Evolutionary conservation across 257 asterid genomes (phyloP).

Genomic region (Mentha longifolia): DNA sequence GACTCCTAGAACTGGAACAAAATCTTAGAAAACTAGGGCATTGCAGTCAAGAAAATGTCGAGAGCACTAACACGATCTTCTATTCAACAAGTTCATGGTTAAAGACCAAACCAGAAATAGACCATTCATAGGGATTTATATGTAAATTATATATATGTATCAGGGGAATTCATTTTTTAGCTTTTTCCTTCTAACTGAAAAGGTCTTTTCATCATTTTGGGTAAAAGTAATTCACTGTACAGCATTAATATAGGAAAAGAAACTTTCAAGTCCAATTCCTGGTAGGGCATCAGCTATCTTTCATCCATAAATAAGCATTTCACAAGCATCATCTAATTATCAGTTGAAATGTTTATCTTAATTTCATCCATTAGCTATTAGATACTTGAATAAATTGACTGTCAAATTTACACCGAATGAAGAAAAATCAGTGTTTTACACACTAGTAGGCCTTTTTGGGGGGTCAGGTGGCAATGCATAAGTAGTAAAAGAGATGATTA

Average conservation of each 20-base stretch:
- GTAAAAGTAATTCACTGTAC: constrained; percentile 7
- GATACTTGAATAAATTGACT: neutral
- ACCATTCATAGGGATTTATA: constrained; percentile 4
- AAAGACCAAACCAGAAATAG: neutral
- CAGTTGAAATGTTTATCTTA: neutral
- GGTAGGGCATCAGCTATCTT: constrained; percentile 14
- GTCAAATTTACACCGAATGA: neutral
- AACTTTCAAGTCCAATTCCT: constrained; percentile 12
- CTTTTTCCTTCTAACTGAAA: constrained; percentile 24
- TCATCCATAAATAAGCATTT: constrained; percentile 28
- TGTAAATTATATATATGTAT: neutral
- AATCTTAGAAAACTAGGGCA: constrained; percentile 18
- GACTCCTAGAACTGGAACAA: constrained; percentile 13
- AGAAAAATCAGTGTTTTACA: neutral
- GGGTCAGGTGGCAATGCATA: neutral
- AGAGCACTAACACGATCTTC: constrained; percentile 14
- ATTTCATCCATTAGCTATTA: constrained; percentile 21
- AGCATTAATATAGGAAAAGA: neutral
- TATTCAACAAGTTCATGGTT: constrained; percentile 2
- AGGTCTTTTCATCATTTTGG: constrained; percentile 7
- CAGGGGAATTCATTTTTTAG: constrained; percentile 20
- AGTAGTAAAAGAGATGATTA: neutral
- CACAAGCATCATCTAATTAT: constrained; percentile 11
- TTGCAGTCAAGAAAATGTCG: constrained; percentile 20
- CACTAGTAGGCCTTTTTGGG: constrained; percentile 3